Evolutionary conservation across 768 basidiomycete species (phyloP).

Genomic region (Termitomyces sp.): DNA sequence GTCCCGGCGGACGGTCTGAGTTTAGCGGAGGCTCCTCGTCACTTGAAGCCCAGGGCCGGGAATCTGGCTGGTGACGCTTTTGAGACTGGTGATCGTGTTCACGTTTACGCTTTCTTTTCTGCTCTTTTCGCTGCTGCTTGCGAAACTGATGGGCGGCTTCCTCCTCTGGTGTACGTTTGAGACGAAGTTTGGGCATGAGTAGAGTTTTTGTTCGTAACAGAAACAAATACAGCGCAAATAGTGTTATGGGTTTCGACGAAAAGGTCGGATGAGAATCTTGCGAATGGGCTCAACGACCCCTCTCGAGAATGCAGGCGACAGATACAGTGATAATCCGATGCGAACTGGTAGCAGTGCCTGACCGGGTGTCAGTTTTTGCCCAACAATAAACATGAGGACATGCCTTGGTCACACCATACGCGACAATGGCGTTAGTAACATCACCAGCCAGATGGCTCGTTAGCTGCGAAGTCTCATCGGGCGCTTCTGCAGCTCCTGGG

Average conservation of each 20-base stretch:
- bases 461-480: slow-evolving; percentile 19
- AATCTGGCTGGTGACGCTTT: slow-evolving; percentile 13
- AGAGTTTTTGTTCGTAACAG: slow-evolving; percentile 8
- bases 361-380: slow-evolving; percentile 1
- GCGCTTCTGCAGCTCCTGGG: slow-evolving; percentile 22
- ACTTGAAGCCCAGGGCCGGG: slow-evolving; percentile 46
- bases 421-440: slow-evolving; percentile 78
- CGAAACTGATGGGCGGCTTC: slow-evolving; percentile 39
- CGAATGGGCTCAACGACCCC: slow-evolving; percentile 60
- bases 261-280: slow-evolving; percentile 26
- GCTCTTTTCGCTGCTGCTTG: slow-evolving; percentile 35
- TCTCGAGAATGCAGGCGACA: slow-evolving; percentile 71
- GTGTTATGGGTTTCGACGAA: slow-evolving; percentile 22
- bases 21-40: slow-evolving; percentile 29
- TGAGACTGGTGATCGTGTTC: slow-evolving; percentile 14
- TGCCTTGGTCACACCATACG: slow-evolving; percentile 81
- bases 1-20: slow-evolving; percentile 11
- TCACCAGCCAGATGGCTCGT: slow-evolving; percentile 60
- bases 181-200: slow-evolving; percentile 49
- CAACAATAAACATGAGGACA: neutral
- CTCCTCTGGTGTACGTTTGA: slow-evolving; percentile 65
- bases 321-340: slow-evolving; percentile 67
- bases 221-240: slow-evolving; percentile 10
- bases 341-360: slow-evolving; percentile 75
- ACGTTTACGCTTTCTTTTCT: slow-evolving; percentile 24